Evolutionary conservation across 768 basidiomycete genomes (phyloP).

Genomic region (Hirschioporus abietinus): DNA sequence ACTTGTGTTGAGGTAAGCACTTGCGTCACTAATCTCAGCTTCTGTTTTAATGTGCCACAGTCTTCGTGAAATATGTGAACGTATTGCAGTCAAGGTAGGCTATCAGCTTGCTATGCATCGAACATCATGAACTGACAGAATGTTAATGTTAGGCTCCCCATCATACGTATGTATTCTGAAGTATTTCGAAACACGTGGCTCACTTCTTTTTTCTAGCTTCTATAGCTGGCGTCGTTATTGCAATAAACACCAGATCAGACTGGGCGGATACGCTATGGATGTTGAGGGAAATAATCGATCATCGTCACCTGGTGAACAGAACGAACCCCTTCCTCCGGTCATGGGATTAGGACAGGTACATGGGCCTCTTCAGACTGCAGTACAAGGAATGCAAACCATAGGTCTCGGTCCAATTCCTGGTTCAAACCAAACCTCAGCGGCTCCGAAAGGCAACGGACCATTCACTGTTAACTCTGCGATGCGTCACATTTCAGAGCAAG

Average conservation of each 20-base stretch:
- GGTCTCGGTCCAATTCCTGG: background rate
- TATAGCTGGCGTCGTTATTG: constrained; percentile 91
- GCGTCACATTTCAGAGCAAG: constrained; percentile 34
- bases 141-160: constrained; percentile 63
- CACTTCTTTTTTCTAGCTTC: constrained; percentile 43
- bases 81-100: constrained; percentile 74
- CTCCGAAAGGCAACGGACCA: constrained; percentile 26
- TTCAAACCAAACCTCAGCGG: background rate
- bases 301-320: constrained; percentile 9
- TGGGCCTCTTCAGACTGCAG: constrained; percentile 3
- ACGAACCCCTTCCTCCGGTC: background rate
- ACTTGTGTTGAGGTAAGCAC: constrained; percentile 62
- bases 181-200: background rate
- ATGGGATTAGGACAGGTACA: constrained; percentile 6
- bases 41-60: constrained; percentile 23
- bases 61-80: constrained; percentile 81
- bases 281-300: constrained; percentile 26
- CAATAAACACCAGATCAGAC: constrained; percentile 88
- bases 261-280: constrained; percentile 81
- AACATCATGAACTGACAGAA: constrained; percentile 8
- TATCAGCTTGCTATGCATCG: background rate
- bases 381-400: background rate
- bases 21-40: background rate
- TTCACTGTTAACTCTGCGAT: constrained; percentile 41
- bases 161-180: constrained; percentile 60